phyloP scores from a whole-genome alignment of 2,329 filamentous ascomycete species.

The Pseudogymnoascus pannorum region DNA sequence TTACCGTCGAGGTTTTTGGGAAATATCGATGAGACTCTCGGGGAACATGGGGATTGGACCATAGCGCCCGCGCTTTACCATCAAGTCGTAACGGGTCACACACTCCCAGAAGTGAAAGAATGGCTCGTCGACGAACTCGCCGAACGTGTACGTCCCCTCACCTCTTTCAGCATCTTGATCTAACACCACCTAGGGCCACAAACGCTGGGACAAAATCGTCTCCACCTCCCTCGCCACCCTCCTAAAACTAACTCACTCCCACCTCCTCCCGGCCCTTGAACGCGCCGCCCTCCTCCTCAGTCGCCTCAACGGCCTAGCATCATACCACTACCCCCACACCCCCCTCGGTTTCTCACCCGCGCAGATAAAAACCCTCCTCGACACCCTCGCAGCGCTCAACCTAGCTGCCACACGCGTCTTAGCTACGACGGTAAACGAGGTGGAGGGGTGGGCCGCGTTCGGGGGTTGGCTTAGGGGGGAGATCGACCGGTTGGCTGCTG shows the following conservation, averaged over 20 bases:
- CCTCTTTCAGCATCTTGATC: neutral
- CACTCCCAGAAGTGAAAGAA: conserved; percentile 66
- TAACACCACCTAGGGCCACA: conserved; percentile 63
- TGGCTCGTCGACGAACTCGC: conserved; percentile 82
- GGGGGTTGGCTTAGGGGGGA: conserved; percentile 77
- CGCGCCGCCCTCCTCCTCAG: conserved; percentile 74
- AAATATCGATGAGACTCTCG: conserved; percentile 68
- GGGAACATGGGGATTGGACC: conserved; percentile 54
- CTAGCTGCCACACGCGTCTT: conserved; percentile 69
- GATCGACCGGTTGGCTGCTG: conserved; percentile 67
- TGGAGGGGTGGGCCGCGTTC: conserved; percentile 70
- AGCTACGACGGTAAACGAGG: conserved; percentile 64
- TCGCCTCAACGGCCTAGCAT: conserved; percentile 74
- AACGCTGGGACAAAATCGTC: conserved; percentile 89
- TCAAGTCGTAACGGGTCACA: conserved; percentile 75
- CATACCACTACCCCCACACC: conserved; percentile 60
- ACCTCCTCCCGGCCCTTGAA: conserved; percentile 81
- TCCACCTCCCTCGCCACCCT: conserved; percentile 70
- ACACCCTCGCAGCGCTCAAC: conserved; percentile 67
- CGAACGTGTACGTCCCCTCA: conserved; percentile 54
- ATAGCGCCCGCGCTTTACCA: conserved; percentile 77
- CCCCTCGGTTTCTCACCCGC: conserved; percentile 55
- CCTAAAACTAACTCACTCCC: conserved; percentile 72
- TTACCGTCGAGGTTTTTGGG: conserved; percentile 71
- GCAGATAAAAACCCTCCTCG: conserved; percentile 58